These are phyloP conservation scores for Citrus inodora DNA, from an alignment of 345 rosid genomes.

Conservation along the genomic window DNA sequence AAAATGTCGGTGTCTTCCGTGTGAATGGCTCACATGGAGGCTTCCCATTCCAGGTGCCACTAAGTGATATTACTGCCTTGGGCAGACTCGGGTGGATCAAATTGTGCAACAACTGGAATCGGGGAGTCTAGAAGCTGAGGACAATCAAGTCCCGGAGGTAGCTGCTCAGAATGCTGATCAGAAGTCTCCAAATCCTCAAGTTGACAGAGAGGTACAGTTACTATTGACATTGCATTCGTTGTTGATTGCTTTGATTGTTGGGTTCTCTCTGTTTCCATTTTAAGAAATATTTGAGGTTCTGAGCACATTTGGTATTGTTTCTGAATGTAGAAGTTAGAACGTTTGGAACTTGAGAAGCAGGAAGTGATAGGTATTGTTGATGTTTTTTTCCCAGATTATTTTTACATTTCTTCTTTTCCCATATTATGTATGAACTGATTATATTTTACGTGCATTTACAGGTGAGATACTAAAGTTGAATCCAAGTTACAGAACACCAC, in stretches of 20 bases:
- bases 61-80: conserved; percentile 70
- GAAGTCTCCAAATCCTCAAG: conserved; percentile 23
- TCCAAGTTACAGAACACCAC: conserved; percentile 80
- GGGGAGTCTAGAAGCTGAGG: conserved; percentile 44
- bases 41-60: conserved; percentile 63
- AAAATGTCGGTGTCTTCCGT: conserved; percentile 39
- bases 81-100: conserved; percentile 94
- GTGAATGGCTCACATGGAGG: conserved; percentile 57
- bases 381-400: neutral
- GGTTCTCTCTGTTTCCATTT: neutral
- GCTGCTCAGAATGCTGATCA: conserved; percentile 30
- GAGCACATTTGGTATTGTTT: conserved; percentile 15
- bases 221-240: conserved; percentile 1
- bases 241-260: conserved; percentile 9
- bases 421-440: neutral
- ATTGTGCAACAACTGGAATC: conserved; percentile 55
- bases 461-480: conserved; percentile 84
- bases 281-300: neutral
- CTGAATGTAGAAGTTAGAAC: conserved; percentile 48
- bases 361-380: conserved; percentile 66
- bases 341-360: conserved; percentile 68
- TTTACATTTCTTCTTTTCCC: neutral
- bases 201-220: conserved; percentile 40
- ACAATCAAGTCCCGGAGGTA: conserved; percentile 23
- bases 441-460: conserved; percentile 29